Base-by-base conservation (phyloP, 2,329 filamentous ascomycete genomes). In the Thelonectria rubi region DNA sequence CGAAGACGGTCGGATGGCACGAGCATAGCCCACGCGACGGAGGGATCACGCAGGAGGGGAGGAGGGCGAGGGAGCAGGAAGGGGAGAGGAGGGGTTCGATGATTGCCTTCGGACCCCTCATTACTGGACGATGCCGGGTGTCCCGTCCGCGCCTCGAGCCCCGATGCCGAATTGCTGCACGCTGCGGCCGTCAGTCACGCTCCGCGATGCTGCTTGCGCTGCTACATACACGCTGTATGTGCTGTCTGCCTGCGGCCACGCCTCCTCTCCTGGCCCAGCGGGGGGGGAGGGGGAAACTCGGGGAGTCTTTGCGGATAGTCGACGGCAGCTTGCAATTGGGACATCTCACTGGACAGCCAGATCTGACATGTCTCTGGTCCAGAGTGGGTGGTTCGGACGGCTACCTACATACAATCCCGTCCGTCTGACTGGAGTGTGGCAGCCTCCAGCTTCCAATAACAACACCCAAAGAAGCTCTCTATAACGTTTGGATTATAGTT, bases 301-400 rank as follows among this genome's bases (percentile, higher is more conserved):
- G 55, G 55, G 56, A 24, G 39, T 43, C 32, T 20, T 21, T 32
- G 21, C 40, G n/a, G 50, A 24, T 24, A 24, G 24, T 24, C 32
- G 32, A 34, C 32, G 32, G 32, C 32, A 34, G 46, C 54, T 50
- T 59, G 56, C 56, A 53, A 59, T 59, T 59, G 56, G 50, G 43
- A 53, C 18, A 43, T 59, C 26, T 53, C 56, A 48, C 55, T 58
- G 55, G 55, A 20, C 49, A 26, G 42, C 26, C 15, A 24, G 46
- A 20, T 43, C 54, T 17, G 46, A 50, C 46, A 50, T 47, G 46
- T 37, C 24, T 24, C 24, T 24, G 24, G 24, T 24, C 24, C 24
- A 24, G 24, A 42, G 26, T 56, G 54, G 45, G 54, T 50, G 34
- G 45, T 50, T 50, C 46, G 54, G 47, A 50, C 34, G 54, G 54